Evolutionary conservation across 2,329 filamentous ascomycete genomes (phyloP).

Genomic region (Alternaria triticina): DNA sequence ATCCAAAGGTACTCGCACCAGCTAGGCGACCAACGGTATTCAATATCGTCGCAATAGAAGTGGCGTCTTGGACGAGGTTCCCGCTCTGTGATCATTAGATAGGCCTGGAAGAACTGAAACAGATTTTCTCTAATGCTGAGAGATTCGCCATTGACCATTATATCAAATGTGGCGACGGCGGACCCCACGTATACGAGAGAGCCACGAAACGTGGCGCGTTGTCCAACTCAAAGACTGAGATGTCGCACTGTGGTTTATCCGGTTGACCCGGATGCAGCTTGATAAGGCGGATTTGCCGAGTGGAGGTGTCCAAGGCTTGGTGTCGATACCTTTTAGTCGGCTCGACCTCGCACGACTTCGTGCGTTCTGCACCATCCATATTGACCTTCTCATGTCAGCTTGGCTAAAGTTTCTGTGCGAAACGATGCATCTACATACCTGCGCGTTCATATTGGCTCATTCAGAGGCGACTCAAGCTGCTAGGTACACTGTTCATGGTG

Average conservation of each 20-base stretch:
- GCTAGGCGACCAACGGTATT: too few relatives aligned
- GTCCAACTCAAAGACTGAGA: rapidly evolving
- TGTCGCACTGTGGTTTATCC: not conserved
- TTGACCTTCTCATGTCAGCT: not conserved
- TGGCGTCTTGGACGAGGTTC: too few relatives aligned
- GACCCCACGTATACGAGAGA: not conserved
- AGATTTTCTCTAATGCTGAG: not conserved
- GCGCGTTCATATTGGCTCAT: not conserved
- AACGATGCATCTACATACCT: not conserved
- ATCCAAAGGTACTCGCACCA: not conserved
- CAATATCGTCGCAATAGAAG: too few relatives aligned
- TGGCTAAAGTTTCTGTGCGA: too few relatives aligned
- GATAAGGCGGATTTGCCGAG: not conserved
- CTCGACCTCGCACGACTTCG: not conserved
- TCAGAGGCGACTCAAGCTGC: not conserved
- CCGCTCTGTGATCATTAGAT: not conserved
- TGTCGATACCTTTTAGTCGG: not conserved
- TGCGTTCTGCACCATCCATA: not conserved
- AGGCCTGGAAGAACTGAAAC: not conserved
- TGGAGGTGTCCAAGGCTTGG: not conserved
- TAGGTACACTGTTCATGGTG: not conserved
- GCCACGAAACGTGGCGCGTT: not conserved
- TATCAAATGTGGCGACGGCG: not conserved
- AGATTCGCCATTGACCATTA: not conserved
- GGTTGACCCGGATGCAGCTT: not conserved